Percentiles rank a stretch among this genome's conserved stretches.
These are phyloP conservation scores for Pelargonium nanum DNA, from an alignment of 345 rosid genomes.

Conservation along the genomic window DNA sequence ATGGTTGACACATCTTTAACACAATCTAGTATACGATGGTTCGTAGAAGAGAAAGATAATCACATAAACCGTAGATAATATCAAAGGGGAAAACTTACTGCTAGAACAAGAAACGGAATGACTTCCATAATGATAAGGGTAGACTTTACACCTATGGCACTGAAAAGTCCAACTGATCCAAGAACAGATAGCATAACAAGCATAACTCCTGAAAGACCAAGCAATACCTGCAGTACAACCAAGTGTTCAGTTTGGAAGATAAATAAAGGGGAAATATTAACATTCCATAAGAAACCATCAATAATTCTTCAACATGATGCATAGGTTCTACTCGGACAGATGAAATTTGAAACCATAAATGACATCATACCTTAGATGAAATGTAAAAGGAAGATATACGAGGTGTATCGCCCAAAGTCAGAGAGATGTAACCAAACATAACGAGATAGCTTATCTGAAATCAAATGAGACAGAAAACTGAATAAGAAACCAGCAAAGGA, in stretches of 20 bases:
- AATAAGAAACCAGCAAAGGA: not conserved
- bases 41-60: not conserved
- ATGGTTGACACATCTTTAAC: not conserved
- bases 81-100: constrained; percentile 49
- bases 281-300: too few species aligned
- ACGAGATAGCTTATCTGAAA: constrained; percentile 96
- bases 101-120: constrained; percentile 93
- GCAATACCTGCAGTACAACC: constrained; percentile 56
- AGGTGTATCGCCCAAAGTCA: constrained; percentile 75
- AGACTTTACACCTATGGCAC: constrained; percentile 88
- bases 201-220: constrained; percentile 90
- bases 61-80: constrained; percentile 5
- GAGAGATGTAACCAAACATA: constrained; percentile 95
- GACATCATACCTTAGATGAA: constrained; percentile 63
- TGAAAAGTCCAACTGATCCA: constrained; percentile 91
- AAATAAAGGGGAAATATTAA: too few species aligned
- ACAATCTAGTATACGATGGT: not conserved
- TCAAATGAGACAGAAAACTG: constrained; percentile 9
- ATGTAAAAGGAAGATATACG: constrained; percentile 58
- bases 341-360: constrained; percentile 7
- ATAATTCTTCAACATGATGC: not conserved
- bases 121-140: constrained; percentile 97
- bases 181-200: constrained; percentile 96
- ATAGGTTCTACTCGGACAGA: not conserved
- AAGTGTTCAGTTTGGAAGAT: not conserved